A percentile compares a stretch with the other conserved stretches of the same genome.
These are phyloP conservation scores for Petunia secreta DNA, from an alignment of 257 asterid genomes.

Conservation along the genomic window DNA sequence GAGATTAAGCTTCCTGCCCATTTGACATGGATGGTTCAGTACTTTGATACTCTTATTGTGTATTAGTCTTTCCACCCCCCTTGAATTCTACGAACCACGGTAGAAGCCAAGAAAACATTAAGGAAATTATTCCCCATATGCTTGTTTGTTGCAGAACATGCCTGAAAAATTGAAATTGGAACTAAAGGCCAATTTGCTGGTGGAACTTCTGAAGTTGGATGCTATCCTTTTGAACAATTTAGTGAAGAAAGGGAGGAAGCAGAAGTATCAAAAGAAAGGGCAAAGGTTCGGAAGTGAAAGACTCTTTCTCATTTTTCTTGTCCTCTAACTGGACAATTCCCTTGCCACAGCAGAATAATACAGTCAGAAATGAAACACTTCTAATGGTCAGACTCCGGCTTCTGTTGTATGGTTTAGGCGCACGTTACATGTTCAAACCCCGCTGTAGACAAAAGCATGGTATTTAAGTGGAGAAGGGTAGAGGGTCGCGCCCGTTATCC, in stretches of 20 bases:
- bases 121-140: neutral
- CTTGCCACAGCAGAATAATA: constrained; percentile 20
- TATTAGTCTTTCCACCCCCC: neutral
- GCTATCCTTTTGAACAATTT: neutral
- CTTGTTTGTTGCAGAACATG: neutral
- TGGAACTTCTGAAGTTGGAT: neutral
- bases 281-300: neutral
- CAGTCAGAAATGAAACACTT: neutral
- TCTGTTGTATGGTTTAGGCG: no score
- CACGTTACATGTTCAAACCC: no score
- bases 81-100: neutral
- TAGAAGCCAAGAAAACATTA: neutral
- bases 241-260: neutral
- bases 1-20: neutral
- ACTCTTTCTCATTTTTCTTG: neutral
- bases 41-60: constrained; percentile 16
- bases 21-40: neutral
- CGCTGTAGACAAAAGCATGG: no score
- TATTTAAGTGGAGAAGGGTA: no score
- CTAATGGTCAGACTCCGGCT: no score
- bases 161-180: constrained; percentile 8
- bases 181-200: neutral
- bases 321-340: neutral
- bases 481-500: no score
- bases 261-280: constrained; percentile 3